Conservation (phyloP, 768 basidiomycete genomes). For the Trametes sanguinea region DNA sequence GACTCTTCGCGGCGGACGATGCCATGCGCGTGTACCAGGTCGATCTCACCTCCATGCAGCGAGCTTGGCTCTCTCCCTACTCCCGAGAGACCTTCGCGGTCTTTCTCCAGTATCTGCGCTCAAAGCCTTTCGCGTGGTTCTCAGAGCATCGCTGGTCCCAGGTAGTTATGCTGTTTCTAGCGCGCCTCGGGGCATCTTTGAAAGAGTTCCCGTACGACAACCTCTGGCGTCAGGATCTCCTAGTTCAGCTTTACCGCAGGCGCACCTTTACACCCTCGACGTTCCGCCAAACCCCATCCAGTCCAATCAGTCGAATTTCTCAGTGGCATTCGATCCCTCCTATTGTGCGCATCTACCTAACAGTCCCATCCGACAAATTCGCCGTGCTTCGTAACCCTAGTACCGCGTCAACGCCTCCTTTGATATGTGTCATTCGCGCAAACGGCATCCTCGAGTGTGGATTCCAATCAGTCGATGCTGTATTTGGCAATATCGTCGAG, state of each 20-base stretch:
- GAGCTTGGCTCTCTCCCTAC: slow-evolving; percentile 40
- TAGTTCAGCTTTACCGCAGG: not conserved
- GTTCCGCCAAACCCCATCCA: not conserved
- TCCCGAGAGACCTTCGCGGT: slow-evolving; percentile 48
- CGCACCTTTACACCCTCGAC: not conserved
- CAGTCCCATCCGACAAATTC: slow-evolving; percentile 36
- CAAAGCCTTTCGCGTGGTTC: slow-evolving; percentile 24
- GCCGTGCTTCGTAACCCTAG: slow-evolving; percentile 27
- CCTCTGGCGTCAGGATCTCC: not conserved
- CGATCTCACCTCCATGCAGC: slow-evolving; percentile 1
- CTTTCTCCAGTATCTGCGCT: slow-evolving; percentile 40
- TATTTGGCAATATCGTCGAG: slow-evolving; percentile 13
- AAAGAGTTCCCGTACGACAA: not conserved
- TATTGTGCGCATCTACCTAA: slow-evolving; percentile 37
- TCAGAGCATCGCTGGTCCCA: not conserved
- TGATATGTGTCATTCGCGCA: slow-evolving; percentile 27
- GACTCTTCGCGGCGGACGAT: not conserved
- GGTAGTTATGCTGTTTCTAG: not conserved
- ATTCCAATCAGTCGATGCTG: slow-evolving; percentile 28
- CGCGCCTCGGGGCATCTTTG: not conserved
- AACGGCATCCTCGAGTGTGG: slow-evolving; percentile 23
- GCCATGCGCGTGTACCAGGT: not conserved
- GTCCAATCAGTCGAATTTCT: not conserved
- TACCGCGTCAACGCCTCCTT: slow-evolving; percentile 25
- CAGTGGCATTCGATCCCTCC: slow-evolving; percentile 33